Evolutionary conservation across 169 alveolate genomes (phyloP).

Genomic region (Babesia caballi): DNA sequence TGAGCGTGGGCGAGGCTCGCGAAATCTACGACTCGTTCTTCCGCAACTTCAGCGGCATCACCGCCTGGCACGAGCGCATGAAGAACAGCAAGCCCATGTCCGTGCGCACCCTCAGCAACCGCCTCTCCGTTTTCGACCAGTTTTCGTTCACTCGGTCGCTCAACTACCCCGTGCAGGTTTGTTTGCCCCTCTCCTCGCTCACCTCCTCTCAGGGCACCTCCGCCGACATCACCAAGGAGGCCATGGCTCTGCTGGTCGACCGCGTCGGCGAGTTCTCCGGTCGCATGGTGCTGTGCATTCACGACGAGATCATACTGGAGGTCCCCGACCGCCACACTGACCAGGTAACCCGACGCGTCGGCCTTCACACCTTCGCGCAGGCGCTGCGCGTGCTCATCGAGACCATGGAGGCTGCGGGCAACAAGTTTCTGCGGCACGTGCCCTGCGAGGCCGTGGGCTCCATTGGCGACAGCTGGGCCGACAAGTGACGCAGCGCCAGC

Average conservation of each 20-base stretch:
- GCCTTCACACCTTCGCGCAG: neutral
- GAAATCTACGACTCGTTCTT: constrained; percentile 76
- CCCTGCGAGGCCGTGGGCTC: constrained; percentile 83
- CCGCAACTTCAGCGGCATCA: constrained; percentile 76
- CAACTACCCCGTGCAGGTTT: constrained; percentile 83
- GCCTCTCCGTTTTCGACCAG: constrained; percentile 78
- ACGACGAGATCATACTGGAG: constrained; percentile 82
- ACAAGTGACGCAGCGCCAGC: constrained; percentile 51
- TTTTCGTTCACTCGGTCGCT: constrained; percentile 80
- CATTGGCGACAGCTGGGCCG: constrained; percentile 83
- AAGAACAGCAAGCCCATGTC: constrained; percentile 42
- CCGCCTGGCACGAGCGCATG: constrained; percentile 79
- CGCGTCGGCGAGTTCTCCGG: constrained; percentile 68
- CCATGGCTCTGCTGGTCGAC: constrained; percentile 75
- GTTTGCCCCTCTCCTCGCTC: neutral
- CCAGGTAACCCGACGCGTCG: constrained; percentile 29
- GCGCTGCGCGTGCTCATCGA: constrained; percentile 68
- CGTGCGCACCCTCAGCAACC: constrained; percentile 74
- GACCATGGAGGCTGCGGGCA: constrained; percentile 81
- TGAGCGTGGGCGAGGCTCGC: constrained; percentile 72
- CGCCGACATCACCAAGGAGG: constrained; percentile 83
- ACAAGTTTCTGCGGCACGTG: constrained; percentile 73
- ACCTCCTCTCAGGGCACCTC: constrained; percentile 71
- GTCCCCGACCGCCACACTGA: constrained; percentile 75
- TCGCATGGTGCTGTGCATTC: constrained; percentile 77